These are phyloP conservation scores for Pythium phragmiticola DNA, from an alignment of 352 stramenopile genomes.

Conservation along the genomic window DNA sequence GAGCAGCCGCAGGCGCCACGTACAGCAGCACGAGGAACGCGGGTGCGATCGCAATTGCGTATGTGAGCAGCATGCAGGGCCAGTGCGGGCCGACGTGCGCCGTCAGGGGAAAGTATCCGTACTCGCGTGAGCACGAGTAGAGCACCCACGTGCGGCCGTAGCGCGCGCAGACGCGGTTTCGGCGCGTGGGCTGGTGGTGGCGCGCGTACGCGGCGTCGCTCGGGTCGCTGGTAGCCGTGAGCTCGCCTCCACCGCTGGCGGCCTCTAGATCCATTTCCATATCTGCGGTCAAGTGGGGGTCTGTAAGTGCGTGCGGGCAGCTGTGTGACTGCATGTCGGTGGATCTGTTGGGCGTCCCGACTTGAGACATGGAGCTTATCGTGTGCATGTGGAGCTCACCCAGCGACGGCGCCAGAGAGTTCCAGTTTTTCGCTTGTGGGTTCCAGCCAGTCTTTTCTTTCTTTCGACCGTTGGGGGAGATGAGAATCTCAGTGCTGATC, in stretches of 20 bases:
- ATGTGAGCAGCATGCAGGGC: conserved; percentile 74
- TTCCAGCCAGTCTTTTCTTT: not conserved
- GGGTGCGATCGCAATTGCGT: conserved; percentile 57
- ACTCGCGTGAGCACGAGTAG: conserved; percentile 43
- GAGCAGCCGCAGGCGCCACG: not conserved
- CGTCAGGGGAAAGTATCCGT: conserved; percentile 60
- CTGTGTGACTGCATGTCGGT: conserved; percentile 1
- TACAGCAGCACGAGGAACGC: conserved; percentile 52
- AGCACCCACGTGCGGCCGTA: conserved; percentile 63
- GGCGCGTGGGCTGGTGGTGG: conserved; percentile 14
- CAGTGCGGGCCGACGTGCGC: conserved; percentile 72
- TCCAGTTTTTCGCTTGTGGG: not conserved
- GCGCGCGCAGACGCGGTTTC: conserved; percentile 25
- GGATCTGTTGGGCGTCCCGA: not conserved
- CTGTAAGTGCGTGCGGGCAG: not conserved
- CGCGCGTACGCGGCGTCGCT: conserved; percentile 18
- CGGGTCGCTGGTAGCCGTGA: not conserved
- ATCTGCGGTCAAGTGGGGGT: too few relatives aligned
- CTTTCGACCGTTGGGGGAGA: conserved; percentile 1
- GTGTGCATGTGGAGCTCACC: not conserved
- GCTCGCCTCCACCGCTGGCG: not conserved
- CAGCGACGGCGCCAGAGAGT: not conserved
- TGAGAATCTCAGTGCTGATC: not conserved
- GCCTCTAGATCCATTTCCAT: conserved; percentile 13
- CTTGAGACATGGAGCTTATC: not conserved